Percentiles rank a stretch among this genome's conserved stretches.
phyloP scores from a whole-genome alignment of 1,284 basidiomycete genomes.

The Waitea zeae region DNA sequence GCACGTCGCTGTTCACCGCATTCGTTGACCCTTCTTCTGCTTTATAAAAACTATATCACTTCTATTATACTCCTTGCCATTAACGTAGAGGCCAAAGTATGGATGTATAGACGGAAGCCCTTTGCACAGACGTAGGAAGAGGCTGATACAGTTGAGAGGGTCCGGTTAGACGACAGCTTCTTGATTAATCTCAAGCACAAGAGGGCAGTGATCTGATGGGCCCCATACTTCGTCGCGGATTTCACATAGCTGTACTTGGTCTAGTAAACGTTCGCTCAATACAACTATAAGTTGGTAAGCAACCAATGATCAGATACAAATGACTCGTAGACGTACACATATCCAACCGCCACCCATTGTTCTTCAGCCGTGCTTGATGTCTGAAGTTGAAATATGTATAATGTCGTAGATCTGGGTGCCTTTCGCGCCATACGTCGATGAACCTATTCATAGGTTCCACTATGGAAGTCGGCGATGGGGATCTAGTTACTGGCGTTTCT shows the following conservation, averaged over 20 bases:
- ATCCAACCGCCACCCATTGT: constrained; percentile 78
- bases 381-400: constrained; percentile 82
- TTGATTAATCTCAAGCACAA: constrained; percentile 50
- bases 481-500: not conserved
- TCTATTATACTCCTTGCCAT: too few relatives aligned
- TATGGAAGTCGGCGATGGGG: not conserved
- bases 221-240: constrained; percentile 76
- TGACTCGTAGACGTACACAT: constrained; percentile 41
- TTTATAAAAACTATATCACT: too few relatives aligned
- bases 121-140: too few relatives aligned
- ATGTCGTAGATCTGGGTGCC: constrained; percentile 51
- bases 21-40: too few relatives aligned
- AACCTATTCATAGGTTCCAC: constrained; percentile 17
- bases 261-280: constrained; percentile 44
- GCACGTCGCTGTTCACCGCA: too few relatives aligned
- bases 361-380: constrained; percentile 66
- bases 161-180: not conserved
- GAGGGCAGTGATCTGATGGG: constrained; percentile 70
- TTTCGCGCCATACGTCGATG: constrained; percentile 66
- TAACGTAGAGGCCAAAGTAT: too few relatives aligned
- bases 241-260: constrained; percentile 56
- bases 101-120: too few relatives aligned
- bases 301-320: constrained; percentile 2
- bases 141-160: too few relatives aligned
- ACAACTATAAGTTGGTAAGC: constrained; percentile 29